Conservation (phyloP, 805 yeast genomes). For the Starmera quercuum region DNA sequence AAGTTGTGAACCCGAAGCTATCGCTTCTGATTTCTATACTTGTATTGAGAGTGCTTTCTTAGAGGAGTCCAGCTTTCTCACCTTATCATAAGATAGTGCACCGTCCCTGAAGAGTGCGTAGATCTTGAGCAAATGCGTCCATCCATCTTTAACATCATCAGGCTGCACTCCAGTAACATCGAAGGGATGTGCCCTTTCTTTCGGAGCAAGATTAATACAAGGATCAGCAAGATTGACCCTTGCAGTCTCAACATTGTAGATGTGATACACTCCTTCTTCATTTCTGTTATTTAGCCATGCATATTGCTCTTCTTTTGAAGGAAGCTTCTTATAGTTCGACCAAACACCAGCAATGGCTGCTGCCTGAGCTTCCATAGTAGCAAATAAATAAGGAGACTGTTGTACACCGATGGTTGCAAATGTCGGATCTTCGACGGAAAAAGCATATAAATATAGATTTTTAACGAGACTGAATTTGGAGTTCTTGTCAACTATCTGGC, state of each 20-base stretch:
- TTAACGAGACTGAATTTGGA: slow-evolving; percentile 11
- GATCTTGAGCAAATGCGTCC: slow-evolving; percentile 1
- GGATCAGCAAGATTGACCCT: slow-evolving; percentile 18
- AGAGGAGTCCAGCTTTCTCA: too few relatives aligned
- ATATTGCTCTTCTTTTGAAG: slow-evolving; percentile 27
- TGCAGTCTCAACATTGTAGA: slow-evolving; percentile 19
- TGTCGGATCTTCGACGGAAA: slow-evolving; percentile 34
- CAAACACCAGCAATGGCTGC: slow-evolving; percentile 46
- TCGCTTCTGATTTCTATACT: too few relatives aligned
- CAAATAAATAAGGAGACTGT: slow-evolving; percentile 34
- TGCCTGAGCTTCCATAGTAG: slow-evolving; percentile 37
- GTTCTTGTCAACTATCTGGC: slow-evolving; percentile 1
- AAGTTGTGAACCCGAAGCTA: too few relatives aligned
- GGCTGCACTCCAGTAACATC: slow-evolving; percentile 1
- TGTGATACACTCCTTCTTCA: slow-evolving; percentile 1
- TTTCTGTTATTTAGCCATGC: slow-evolving; percentile 21
- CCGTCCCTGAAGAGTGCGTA: not conserved
- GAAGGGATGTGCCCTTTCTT: slow-evolving; percentile 20
- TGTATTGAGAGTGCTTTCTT: too few relatives aligned
- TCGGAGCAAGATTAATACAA: slow-evolving; percentile 17
- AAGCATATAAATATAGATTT: slow-evolving; percentile 25
- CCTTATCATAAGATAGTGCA: not conserved
- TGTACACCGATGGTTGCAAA: slow-evolving; percentile 35
- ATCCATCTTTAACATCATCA: slow-evolving; percentile 1
- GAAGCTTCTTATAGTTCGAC: slow-evolving; percentile 28